Evolutionary conservation across 2,329 filamentous ascomycete species (phyloP), one percentile per base, ranked within the genome.

Genomic region (Ilyonectria mors-panacis): DNA sequence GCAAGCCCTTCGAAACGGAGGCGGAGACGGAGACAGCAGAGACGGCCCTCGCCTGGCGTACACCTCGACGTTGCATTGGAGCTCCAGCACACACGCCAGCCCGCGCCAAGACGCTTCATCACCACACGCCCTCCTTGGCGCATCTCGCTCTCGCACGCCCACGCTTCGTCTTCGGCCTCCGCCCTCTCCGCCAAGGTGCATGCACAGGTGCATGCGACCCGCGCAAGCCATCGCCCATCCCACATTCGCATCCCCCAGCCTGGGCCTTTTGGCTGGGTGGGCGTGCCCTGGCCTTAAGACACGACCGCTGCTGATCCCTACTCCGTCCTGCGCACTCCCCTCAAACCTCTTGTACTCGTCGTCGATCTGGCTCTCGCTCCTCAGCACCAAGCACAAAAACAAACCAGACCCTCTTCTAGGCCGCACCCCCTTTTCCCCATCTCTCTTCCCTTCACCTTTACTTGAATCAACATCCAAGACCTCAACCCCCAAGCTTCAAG

Each of bases 41-140:
- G 33, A 63, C 72, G 69, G 71, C 55, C 44, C 72, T 70, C 71
- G 67, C 67, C 67, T 70, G 67, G 60, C 47, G 51, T 61, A 69
- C 44, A 67, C 37, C 71, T 62, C 69, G 57, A 70, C 23, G 73
- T 74, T 75, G 70, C 73, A 75, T 75, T 68, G 59, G 54, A 13
- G 21, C 45, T 28, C 44, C 42, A 33, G 23, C 42, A 48, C 35
- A 23, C 19, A 59, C 56, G 56, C 56, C 62, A 51, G 54, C 37
- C 62, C 59, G 54, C 37, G 56, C 51, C 58, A 56, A 56, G 39
- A 13, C 17, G 15, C 39, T 42, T 8, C 15, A n/a, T 42, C 15
- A 6, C 39, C 28, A 19, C 57, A 44, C 57, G 33, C 57, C 51
- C 51, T 45, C 33, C 42, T 39, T 39, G 6, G 13, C 13, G 13